phyloP scores from a whole-genome alignment of 495 filamentous ascomycete species.

The Annulohypoxylon nitens region DNA sequence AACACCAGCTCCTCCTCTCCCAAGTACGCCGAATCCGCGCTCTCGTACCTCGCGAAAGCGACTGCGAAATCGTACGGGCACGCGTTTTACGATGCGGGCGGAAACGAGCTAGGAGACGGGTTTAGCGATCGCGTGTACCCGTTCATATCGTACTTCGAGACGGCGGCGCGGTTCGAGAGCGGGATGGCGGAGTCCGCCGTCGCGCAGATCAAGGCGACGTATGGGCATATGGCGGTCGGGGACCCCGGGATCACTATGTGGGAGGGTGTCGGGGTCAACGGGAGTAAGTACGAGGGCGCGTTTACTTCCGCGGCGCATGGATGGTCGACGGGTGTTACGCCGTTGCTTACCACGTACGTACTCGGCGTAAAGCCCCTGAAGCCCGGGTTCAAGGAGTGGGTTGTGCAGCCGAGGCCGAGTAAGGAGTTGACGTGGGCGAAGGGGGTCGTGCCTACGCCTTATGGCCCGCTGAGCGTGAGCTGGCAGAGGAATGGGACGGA shows the following conservation, averaged over 20 bases:
- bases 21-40: constrained; percentile 46
- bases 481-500: constrained; percentile 50
- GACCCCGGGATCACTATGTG: constrained; percentile 59
- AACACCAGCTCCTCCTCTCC: neutral
- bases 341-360: constrained; percentile 55
- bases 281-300: constrained; percentile 55
- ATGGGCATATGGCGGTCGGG: constrained; percentile 61
- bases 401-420: constrained; percentile 52
- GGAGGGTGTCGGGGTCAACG: constrained; percentile 57
- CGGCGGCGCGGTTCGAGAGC: constrained; percentile 57
- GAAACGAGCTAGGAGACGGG: constrained; percentile 46
- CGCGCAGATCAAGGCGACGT: constrained; percentile 58
- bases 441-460: constrained; percentile 56
- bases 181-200: constrained; percentile 52
- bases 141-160: constrained; percentile 66
- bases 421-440: constrained; percentile 55
- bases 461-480: constrained; percentile 53
- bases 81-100: constrained; percentile 61
- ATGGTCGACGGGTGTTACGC: constrained; percentile 59
- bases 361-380: constrained; percentile 59
- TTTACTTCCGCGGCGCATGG: constrained; percentile 59
- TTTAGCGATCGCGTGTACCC: constrained; percentile 62
- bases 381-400: constrained; percentile 55
- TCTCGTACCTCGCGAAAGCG: constrained; percentile 53
- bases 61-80: constrained; percentile 57